phyloP scores from a whole-genome alignment of 2,329 filamentous ascomycete species.

The Alternaria alternata region DNA sequence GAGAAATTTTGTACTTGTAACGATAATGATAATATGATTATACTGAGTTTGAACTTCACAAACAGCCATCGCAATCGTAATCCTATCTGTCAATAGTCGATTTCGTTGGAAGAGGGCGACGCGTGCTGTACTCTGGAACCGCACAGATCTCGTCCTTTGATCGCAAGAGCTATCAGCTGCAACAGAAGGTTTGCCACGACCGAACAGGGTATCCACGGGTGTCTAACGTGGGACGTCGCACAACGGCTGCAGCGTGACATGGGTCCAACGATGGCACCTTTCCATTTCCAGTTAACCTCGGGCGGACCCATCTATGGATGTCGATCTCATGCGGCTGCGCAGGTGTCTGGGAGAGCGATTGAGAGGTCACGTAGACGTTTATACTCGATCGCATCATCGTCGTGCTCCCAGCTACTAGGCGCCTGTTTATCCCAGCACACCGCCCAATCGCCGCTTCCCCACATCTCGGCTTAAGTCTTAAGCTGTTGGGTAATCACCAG shows the following conservation, averaged over 20 bases:
- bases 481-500: not conserved
- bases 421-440: slow-evolving; percentile 22
- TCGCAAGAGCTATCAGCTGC: not conserved
- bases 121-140: not conserved
- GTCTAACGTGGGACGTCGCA: slow-evolving; percentile 18
- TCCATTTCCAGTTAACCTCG: slow-evolving; percentile 4
- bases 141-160: not conserved
- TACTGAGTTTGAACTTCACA: not conserved
- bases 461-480: slow-evolving; percentile 20
- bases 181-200: not conserved
- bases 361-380: slow-evolving; percentile 21
- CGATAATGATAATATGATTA: not conserved
- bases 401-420: slow-evolving; percentile 17
- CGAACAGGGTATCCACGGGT: not conserved
- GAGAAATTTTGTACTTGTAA: slow-evolving; percentile 6
- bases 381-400: slow-evolving; percentile 5
- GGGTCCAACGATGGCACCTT: slow-evolving; percentile 16
- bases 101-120: too few relatives aligned
- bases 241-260: slow-evolving; percentile 4
- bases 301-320: slow-evolving; percentile 6
- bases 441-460: slow-evolving; percentile 16
- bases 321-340: slow-evolving; percentile 12
- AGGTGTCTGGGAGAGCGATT: slow-evolving; percentile 3
- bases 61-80: not conserved
- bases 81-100: not conserved